These are phyloP conservation scores for Kuraishia cidri DNA, from an alignment of 805 yeast genomes.

Conservation along the genomic window DNA sequence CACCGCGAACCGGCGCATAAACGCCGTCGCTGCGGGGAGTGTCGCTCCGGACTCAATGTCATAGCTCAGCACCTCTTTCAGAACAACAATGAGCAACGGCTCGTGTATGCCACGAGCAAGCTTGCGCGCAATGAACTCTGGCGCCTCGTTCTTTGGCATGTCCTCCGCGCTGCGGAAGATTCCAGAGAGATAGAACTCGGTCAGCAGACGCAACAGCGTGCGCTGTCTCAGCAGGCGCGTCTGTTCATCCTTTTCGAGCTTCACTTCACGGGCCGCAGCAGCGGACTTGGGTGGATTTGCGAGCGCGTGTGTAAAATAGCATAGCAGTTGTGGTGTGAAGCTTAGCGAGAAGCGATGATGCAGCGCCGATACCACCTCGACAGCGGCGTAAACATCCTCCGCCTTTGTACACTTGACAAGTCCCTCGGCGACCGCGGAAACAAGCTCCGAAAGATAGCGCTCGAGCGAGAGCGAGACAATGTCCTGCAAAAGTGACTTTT, in stretches of 20 bases:
- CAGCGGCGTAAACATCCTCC: constrained; percentile 53
- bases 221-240: constrained; percentile 32
- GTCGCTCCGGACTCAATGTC: not conserved
- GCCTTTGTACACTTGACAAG: constrained; percentile 38
- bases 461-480: constrained; percentile 54
- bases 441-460: constrained; percentile 67
- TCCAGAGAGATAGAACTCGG: constrained; percentile 53
- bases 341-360: constrained; percentile 61
- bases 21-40: constrained; percentile 31
- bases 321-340: constrained; percentile 43
- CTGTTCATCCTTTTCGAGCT: constrained; percentile 38
- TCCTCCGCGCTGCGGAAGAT: constrained; percentile 39
- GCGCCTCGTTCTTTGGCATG: constrained; percentile 28
- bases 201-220: constrained; percentile 37
- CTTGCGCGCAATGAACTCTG: constrained; percentile 29
- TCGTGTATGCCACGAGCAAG: constrained; percentile 18
- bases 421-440: constrained; percentile 56
- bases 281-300: constrained; percentile 19
- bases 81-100: constrained; percentile 29
- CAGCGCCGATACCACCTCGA: constrained; percentile 59
- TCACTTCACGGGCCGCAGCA: constrained; percentile 15
- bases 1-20: constrained; percentile 36
- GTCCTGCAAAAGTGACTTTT: constrained; percentile 44
- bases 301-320: constrained; percentile 31
- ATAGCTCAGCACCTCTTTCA: constrained; percentile 11